phyloP scores from a whole-genome alignment of 495 filamentous ascomycete genomes.

The Pyrenopolyporus hunteri region DNA sequence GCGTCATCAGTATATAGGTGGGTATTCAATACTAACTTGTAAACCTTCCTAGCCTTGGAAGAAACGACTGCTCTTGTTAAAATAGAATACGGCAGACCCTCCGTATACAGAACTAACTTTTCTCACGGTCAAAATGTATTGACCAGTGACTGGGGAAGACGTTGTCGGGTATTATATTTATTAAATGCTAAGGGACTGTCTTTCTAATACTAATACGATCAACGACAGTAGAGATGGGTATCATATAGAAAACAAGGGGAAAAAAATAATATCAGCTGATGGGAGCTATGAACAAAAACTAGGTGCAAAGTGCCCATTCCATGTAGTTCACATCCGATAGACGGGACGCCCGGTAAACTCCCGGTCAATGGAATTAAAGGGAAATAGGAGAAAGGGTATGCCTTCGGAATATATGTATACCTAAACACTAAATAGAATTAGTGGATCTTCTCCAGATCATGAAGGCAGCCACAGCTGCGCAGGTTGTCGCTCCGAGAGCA shows the following conservation, averaged over 20 bases:
- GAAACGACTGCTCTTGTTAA: no score
- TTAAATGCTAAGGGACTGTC: constrained; percentile 25
- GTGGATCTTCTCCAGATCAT: constrained; percentile 68
- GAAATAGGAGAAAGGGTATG: constrained; percentile 5
- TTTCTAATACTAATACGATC: constrained; percentile 15
- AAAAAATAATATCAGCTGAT: no score
- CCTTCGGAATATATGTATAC: not conserved
- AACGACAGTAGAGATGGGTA: constrained; percentile 36
- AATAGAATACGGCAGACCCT: no score
- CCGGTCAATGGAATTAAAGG: constrained; percentile 17
- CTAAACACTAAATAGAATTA: constrained; percentile 38
- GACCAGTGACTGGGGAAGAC: not conserved
- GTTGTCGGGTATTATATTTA: constrained; percentile 18
- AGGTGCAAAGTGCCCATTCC: constrained; percentile 15
- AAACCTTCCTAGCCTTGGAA: no score
- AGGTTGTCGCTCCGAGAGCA: constrained; percentile 78
- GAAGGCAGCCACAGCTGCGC: constrained; percentile 78
- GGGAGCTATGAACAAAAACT: constrained; percentile 3
- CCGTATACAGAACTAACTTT: no score
- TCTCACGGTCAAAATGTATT: no score
- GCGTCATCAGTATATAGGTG: not conserved
- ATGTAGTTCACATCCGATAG: constrained; percentile 6
- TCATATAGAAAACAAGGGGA: constrained; percentile 21
- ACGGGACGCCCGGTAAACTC: constrained; percentile 19
- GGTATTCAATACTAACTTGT: no score